A percentile compares a stretch with the other conserved stretches of the same genome.
phyloP scores from a whole-genome alignment of 768 basidiomycete genomes.

The Cyclocybe cylindracea region DNA sequence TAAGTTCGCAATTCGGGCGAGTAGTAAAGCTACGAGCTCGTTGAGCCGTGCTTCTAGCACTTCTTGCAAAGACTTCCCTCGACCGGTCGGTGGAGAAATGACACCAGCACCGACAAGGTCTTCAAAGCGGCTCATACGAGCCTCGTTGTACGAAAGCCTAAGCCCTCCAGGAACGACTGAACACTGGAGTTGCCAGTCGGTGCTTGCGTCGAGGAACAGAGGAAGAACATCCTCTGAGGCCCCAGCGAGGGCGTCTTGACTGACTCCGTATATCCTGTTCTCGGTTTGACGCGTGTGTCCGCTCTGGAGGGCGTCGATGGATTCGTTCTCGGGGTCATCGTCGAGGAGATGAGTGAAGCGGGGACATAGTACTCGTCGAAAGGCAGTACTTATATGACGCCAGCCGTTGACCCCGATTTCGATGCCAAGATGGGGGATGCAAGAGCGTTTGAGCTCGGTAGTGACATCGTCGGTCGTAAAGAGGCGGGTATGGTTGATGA shows the following conservation, averaged over 20 bases:
- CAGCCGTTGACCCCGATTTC: conserved; percentile 3
- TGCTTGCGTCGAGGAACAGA: conserved; percentile 23
- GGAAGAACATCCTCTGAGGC: conserved; percentile 24
- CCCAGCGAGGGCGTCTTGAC: conserved; percentile 20
- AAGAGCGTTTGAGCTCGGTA: neutral
- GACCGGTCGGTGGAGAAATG: neutral
- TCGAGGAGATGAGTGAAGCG: neutral
- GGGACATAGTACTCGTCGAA: conserved; percentile 13
- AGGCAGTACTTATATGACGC: conserved; percentile 25
- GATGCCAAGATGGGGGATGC: neutral
- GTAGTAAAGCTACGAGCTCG: no score
- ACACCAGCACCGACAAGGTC: neutral
- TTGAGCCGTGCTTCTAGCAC: no score
- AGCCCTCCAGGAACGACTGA: conserved; percentile 24
- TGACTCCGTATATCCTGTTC: conserved; percentile 27
- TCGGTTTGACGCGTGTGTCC: conserved; percentile 24
- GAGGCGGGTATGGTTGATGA: conserved; percentile 6
- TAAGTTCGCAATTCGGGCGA: no score
- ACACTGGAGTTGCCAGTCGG: conserved; percentile 19
- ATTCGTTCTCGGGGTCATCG: conserved; percentile 7
- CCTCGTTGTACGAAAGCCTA: conserved; percentile 10
- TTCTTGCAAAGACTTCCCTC: no score
- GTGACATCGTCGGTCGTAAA: conserved; percentile 9
- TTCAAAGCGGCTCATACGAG: neutral
- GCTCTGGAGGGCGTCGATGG: conserved; percentile 22